Base-by-base conservation (phyloP, 1,284 basidiomycete genomes). In the Pholiota adiposa region DNA sequence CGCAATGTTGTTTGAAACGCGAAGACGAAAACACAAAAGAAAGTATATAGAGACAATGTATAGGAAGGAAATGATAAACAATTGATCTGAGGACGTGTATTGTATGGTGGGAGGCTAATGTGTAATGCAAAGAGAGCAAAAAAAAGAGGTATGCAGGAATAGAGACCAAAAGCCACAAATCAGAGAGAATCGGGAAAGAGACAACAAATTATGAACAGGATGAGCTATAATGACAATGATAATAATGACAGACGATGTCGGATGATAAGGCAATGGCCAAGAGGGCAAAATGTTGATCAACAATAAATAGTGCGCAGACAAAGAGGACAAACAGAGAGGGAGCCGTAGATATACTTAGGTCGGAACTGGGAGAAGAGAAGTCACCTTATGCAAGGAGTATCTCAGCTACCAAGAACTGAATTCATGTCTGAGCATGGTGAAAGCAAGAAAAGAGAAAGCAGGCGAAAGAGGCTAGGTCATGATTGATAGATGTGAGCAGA, bases 81-180 rank as follows among this genome's bases (percentile, higher is more conserved):
- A n/a, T 21, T 14, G 7, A 19, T 34, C 18, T 31, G 48, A 34
- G 29, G 48, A 33, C 23, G 54, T 50, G 46, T 56, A 50, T 46
- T 56, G 54, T 56, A 56, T 50, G n/a, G n/a, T n/a, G 54, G 23
- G 29, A 27, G 38, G 36, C 54, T 49, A 56, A 46, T 50, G 54
- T 56, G 38, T 55, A 56, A 56, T 56, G 54, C 54, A 56, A 40
- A 33, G 52, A 56, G 44, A 56, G 54, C 54, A n/a, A 49, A 34
- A 40, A 50, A 40, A 43, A 18, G 34, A 54, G 21, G 29, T 55
- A 44, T 56, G 36, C 48, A 36, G 33, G 46, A 56, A 34, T 14
- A 54, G 41, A 33, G 53, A 54, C 53, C 27, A 34, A 34, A 53
- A 14, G 5, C 41, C 41, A 54, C 23, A 34, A 31, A 34, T 21